Percentiles rank a stretch among this genome's conserved stretches.
These are phyloP conservation scores for Vigna mungo DNA, from an alignment of 306 rosid genomes.

Conservation along the genomic window DNA sequence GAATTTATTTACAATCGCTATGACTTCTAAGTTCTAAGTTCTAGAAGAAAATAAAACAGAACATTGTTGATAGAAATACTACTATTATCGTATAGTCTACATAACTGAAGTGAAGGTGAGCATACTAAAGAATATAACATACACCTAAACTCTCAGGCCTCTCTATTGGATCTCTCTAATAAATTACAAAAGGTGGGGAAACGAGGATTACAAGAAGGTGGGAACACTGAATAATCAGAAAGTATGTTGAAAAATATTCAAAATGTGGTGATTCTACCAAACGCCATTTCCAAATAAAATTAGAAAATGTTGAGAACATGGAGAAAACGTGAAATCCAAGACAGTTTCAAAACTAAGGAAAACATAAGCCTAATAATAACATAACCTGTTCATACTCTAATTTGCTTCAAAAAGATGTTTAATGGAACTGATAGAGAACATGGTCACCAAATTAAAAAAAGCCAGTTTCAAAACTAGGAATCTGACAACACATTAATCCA, in stretches of 20 bases:
- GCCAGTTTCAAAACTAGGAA: conserved; percentile 28
- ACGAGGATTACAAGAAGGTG: background rate
- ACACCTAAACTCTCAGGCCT: too few relatives aligned
- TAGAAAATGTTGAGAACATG: background rate
- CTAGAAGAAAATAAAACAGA: too few relatives aligned
- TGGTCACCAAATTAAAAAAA: background rate
- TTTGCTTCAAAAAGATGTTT: conserved; percentile 5
- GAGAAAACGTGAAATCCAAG: conserved; percentile 5
- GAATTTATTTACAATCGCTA: background rate
- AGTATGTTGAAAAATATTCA: background rate
- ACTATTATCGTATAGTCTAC: background rate
- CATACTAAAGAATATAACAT: background rate
- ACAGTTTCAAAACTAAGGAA: conserved; percentile 21
- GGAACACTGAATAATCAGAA: background rate
- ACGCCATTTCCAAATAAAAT: conserved; percentile 1
- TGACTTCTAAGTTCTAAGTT: conserved; percentile 13
- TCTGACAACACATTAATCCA: conserved; percentile 17
- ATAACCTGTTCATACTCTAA: conserved; percentile 2
- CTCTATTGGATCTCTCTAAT: too few relatives aligned
- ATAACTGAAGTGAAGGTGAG: conserved; percentile 16
- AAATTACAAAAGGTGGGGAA: background rate
- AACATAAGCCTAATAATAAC: background rate
- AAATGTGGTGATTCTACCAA: conserved; percentile 1
- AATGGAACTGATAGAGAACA: background rate
- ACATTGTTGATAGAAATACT: background rate